phyloP scores from a whole-genome alignment of 148 eudicot species.

The Tetragonia tetragonoides region DNA sequence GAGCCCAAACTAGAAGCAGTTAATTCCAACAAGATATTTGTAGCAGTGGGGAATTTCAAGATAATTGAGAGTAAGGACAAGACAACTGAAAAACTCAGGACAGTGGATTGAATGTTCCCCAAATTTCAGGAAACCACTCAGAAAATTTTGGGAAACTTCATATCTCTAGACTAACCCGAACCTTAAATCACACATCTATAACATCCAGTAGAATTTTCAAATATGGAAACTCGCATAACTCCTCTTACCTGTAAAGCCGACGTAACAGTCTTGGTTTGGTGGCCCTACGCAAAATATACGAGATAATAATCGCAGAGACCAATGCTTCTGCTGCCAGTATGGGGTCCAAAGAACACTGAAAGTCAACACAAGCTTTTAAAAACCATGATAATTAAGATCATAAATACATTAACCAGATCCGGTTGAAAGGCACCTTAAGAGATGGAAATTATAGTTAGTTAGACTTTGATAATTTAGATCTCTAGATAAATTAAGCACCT shows the following conservation, averaged over 20 bases:
- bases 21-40: not conserved
- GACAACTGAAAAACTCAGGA: not conserved
- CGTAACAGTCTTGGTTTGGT: constrained; percentile 39
- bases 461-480: not conserved
- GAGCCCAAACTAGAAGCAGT: not conserved
- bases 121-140: not conserved
- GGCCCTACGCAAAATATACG: constrained; percentile 42
- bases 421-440: not conserved
- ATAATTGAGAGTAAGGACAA: not conserved
- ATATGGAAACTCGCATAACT: not conserved
- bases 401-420: not conserved
- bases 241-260: constrained; percentile 51
- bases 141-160: not conserved
- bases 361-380: constrained; percentile 25
- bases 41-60: not conserved
- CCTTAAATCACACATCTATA: not conserved
- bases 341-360: constrained; percentile 81
- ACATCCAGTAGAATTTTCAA: not conserved
- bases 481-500: constrained; percentile 42
- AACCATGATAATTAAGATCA: not conserved
- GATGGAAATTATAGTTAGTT: not conserved
- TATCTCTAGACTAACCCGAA: not conserved
- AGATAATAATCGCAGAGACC: constrained; percentile 47
- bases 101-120: not conserved
- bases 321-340: constrained; percentile 64